Evolutionary conservation across 441 rosid genomes (phyloP).

Genomic region (Mallotus repandus): DNA sequence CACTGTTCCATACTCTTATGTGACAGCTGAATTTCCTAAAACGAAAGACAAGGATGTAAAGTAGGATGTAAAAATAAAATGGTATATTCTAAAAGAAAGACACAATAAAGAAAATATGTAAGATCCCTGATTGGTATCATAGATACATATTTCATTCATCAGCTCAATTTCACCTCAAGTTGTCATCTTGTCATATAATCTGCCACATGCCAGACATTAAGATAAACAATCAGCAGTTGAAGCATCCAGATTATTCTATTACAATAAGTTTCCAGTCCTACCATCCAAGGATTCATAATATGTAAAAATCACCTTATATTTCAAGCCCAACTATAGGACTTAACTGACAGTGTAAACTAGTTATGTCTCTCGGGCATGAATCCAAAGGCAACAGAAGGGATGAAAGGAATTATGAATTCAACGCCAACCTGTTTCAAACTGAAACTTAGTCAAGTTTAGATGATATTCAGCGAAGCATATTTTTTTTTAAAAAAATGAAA

Average conservation of each 20-base stretch:
- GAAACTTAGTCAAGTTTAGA: not conserved
- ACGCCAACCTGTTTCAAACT: conserved; percentile 3
- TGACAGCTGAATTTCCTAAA: not conserved
- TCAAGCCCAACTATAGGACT: not conserved
- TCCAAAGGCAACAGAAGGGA: not conserved
- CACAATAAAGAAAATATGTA: not conserved
- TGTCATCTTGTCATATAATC: not conserved
- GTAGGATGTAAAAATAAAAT: not conserved
- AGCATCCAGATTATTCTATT: not conserved
- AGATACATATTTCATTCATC: not conserved
- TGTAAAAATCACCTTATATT: not conserved
- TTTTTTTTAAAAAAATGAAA: not conserved
- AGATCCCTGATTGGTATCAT: not conserved
- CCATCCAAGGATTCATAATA: not conserved
- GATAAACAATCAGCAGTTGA: not conserved
- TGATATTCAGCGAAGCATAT: not conserved
- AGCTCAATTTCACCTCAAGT: not conserved
- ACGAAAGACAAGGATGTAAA: not conserved
- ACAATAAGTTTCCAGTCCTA: not conserved
- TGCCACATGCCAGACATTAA: not conserved
- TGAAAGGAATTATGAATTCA: not conserved
- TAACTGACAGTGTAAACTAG: not conserved
- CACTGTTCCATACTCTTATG: not conserved
- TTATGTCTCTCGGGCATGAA: too few relatives aligned
- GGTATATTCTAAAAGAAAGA: not conserved